Evolutionary conservation across 345 rosid genomes (phyloP).

Genomic region (Leavenworthia alabamica): DNA sequence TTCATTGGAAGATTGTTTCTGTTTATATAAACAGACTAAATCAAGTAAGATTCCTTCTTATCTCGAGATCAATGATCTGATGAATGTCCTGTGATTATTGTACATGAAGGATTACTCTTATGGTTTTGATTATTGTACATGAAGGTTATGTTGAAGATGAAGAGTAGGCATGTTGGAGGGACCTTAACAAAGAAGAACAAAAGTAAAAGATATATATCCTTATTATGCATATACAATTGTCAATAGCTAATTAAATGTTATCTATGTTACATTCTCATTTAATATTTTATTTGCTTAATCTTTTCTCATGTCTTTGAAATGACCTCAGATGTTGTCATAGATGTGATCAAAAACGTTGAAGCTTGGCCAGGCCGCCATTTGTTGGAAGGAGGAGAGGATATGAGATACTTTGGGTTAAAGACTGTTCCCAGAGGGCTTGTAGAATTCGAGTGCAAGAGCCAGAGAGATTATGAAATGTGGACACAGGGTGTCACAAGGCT

Average conservation of each 20-base stretch:
- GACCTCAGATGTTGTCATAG: conserved; percentile 59
- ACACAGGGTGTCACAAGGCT: conserved; percentile 90
- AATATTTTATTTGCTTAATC: conserved; percentile 1
- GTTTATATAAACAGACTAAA: conserved; percentile 74
- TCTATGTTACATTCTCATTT: conserved; percentile 1
- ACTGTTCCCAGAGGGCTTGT: conserved; percentile 41
- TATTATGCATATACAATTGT: conserved; percentile 9
- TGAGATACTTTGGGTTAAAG: conserved; percentile 73
- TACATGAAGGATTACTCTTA: neutral
- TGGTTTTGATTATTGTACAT: conserved; percentile 7
- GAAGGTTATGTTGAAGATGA: conserved; percentile 95
- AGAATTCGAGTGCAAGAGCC: conserved; percentile 75
- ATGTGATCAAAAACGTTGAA: conserved; percentile 64
- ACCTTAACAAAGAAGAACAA: conserved; percentile 97
- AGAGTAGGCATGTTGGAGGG: conserved; percentile 93
- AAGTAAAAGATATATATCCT: conserved; percentile 52
- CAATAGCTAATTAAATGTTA: neutral
- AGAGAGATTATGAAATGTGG: conserved; percentile 82
- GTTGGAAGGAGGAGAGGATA: conserved; percentile 69
- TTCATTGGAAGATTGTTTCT: conserved; percentile 87
- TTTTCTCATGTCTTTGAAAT: neutral
- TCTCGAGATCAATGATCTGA: neutral
- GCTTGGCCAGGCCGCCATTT: conserved; percentile 92
- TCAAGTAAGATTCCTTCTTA: conserved; percentile 43
- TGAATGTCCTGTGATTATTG: neutral